Base-by-base conservation (phyloP, 1,284 basidiomycete species). In the Boletus sp. region DNA sequence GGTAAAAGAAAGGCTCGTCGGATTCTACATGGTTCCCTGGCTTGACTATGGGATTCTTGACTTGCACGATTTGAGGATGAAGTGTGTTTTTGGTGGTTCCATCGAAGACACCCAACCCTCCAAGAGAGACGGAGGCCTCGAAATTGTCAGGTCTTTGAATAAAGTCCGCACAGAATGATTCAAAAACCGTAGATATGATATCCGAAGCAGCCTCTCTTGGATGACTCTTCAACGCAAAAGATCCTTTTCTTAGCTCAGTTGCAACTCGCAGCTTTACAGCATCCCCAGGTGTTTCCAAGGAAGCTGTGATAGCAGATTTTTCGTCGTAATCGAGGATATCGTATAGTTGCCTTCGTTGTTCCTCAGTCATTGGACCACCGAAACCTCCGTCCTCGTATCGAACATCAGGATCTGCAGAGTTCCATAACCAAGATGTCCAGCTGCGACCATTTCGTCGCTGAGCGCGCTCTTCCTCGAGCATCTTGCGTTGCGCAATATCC, bases 291-390 rank as follows among this genome's bases (percentile, higher is more conserved):
- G 82, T 72, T 59, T 89, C 78, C 46, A 88, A 77, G 0, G 81
- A 74, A 44, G 84, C 78, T 4, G 78, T 75, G 5, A 91, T 74
- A 1, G 87, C 83, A 12, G 82, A 70, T 63, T 90, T 89, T 69
- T 93, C 91, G 64, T 98, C 91, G 66, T 92, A 98, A 65, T 99
- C 94, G 50, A 99, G 84, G 14, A 91, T 83, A 58, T 93, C 88
- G 69, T 97, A 97, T 22, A 99, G 78, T 69, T 99, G 84, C 64
- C 88, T 88, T 44, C 91, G 84, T 68, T 98, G 93, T 64, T 95
- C 88, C 38, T 94, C 94, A 13, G 90, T 94, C 76, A 95, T 87
- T 22, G 81, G 68, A 10, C 84, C 81, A 20, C 79, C 73, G 54
- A 87, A 81, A 33, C 73, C 65, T 54, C 75, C 51, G 46, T 82